Evolutionary conservation across 1,139 yeast genomes (phyloP), one percentile per base, ranked within the genome.

Genomic region (Debaryomyces udenii): DNA sequence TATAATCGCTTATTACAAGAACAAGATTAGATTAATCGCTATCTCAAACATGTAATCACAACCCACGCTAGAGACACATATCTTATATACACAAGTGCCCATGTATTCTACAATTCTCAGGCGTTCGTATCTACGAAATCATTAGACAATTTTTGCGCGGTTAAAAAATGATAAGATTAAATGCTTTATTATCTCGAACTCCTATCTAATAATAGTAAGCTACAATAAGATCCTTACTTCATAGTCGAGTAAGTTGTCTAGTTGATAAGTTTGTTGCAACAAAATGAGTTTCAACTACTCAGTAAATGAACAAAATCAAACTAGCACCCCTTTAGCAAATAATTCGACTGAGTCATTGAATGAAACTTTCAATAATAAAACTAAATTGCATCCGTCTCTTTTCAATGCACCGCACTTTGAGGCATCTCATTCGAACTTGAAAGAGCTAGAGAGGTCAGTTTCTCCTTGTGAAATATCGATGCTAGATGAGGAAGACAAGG

Each of bases 391-490:
- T 22, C 27, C 27, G 9, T 22, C 39, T 14, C 28, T 48, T 22
- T 61, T 61, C 43, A 54, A 57, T 38, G 61, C 53, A 27, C 61
- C 64, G 9, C 50, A 53, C 7, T 64, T 62, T 43, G 53, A 60
- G 18, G 40, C 52, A 15, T 55, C 64, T 5, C 52, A 53, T 33
- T 54, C 56, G 29, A 57, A 55, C 31, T 42, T 50, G 10, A 39
- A 61, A 20, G 60, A 57, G n/a, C 29, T 59, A 14, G 66, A 62
- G 17, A 49, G 67, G 20, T 63, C 68, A 3, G 65, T 64, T 4
- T 61, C 66, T 3, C 69, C 68, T 6, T 45, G 62, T 37, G 65
- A 61, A 34, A 34, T 34, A n/a, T 34, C 37, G 13, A 15, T 17
- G 15, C 23, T 26, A 6, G 16, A 26, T 26, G 41, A 45, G 4